Conservation (phyloP, 2,329 filamentous ascomycete genomes). For the Neofusicoccum parvum region DNA sequence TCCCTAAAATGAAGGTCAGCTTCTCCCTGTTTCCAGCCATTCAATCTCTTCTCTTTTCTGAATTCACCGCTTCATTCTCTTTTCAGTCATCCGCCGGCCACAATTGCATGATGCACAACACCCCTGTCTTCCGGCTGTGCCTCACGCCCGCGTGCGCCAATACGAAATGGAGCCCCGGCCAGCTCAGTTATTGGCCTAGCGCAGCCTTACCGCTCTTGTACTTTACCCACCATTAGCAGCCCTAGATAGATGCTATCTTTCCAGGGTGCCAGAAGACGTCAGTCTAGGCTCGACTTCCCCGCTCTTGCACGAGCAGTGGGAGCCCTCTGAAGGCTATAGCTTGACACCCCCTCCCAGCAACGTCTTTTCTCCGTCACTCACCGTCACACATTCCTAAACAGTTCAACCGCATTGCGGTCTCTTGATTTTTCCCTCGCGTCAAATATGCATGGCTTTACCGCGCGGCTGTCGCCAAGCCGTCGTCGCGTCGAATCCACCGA, state of each 20-base stretch:
- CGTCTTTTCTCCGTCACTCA: no score
- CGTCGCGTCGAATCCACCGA: no score
- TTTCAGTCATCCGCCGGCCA: not conserved
- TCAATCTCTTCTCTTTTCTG: not conserved
- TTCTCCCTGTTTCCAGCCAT: not conserved
- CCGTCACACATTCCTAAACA: no score
- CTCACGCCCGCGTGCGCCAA: not conserved
- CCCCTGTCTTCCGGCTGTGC: conserved; percentile 1
- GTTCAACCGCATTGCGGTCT: no score
- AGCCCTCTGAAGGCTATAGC: not conserved
- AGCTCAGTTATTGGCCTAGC: not conserved
- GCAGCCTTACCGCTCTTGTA: conserved; percentile 3
- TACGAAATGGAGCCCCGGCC: not conserved
- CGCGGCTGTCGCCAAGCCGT: not conserved
- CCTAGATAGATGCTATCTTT: not conserved
- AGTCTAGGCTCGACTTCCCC: not conserved
- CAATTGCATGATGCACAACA: not conserved
- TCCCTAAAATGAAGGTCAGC: not conserved
- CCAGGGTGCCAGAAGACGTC: not conserved
- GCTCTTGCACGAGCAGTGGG: not conserved
- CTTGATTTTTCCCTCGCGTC: no score
- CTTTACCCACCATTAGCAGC: not conserved
- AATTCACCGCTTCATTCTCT: not conserved
- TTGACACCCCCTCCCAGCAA: no score
- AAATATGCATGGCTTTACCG: not conserved